Percentiles rank a stretch among this genome's conserved stretches.
Evolutionary conservation across 768 basidiomycete genomes (phyloP).

Genomic region (Pleurotus ostreatus): DNA sequence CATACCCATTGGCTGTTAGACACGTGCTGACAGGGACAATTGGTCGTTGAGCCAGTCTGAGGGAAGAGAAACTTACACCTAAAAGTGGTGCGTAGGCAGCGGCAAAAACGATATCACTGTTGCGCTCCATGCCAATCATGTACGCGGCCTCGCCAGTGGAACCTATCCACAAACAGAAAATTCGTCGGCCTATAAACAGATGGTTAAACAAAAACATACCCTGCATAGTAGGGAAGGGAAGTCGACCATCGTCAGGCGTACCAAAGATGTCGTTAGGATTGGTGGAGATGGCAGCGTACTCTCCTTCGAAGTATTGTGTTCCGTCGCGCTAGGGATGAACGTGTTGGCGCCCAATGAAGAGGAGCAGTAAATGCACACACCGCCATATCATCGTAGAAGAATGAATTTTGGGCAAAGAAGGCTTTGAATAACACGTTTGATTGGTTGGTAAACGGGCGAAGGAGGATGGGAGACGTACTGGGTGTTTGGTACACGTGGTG

Average conservation of each 20-base stretch:
- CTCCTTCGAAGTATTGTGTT: conserved; percentile 61
- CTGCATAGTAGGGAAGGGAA: conserved; percentile 51
- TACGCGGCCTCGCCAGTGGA: conserved; percentile 59
- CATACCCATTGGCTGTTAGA: conserved; percentile 53
- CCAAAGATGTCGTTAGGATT: conserved; percentile 48
- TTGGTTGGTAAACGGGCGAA: background rate
- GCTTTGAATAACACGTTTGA: conserved; percentile 15
- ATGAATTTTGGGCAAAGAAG: conserved; percentile 38
- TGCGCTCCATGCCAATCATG: conserved; percentile 64
- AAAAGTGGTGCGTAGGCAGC: conserved; percentile 62
- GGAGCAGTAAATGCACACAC: conserved; percentile 15
- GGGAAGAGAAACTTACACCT: conserved; percentile 26
- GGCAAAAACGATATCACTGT: conserved; percentile 43
- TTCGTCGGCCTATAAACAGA: background rate
- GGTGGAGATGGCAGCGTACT: conserved; percentile 59
- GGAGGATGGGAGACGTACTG: conserved; percentile 22
- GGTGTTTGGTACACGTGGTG: conserved; percentile 60
- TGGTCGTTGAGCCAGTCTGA: background rate
- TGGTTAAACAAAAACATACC: conserved; percentile 26
- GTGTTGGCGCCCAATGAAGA: background rate
- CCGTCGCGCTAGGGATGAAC: conserved; percentile 43
- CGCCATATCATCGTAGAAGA: conserved; percentile 34
- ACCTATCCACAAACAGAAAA: conserved; percentile 23
- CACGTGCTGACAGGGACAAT: conserved; percentile 35
- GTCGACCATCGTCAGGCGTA: conserved; percentile 35